phyloP scores from a whole-genome alignment of 2,329 filamentous ascomycete species.

The Colletotrichum caudatum region DNA sequence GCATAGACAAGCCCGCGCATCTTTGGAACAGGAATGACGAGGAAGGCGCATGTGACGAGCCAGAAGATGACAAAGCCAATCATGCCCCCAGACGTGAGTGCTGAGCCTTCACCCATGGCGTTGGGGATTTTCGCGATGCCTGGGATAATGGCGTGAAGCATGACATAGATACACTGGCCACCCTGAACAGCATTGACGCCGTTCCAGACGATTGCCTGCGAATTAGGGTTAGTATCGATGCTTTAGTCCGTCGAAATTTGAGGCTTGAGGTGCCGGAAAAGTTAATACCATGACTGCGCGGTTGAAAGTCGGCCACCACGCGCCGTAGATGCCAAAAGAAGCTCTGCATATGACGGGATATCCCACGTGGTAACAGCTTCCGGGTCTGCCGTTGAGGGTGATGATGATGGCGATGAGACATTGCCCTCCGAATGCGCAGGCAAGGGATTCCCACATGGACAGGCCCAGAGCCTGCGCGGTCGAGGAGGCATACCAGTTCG shows the following conservation, averaged over 20 bases:
- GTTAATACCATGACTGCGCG: constrained; percentile 55
- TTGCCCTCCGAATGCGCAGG: constrained; percentile 55
- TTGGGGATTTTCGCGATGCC: constrained; percentile 55
- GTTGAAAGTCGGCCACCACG: constrained; percentile 58
- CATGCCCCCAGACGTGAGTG: constrained; percentile 55
- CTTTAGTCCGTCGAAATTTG: too few species aligned
- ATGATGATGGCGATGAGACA: constrained; percentile 56
- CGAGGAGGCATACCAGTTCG: constrained; percentile 54
- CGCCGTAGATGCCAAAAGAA: constrained; percentile 58
- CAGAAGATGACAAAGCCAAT: constrained; percentile 57
- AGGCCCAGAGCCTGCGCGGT: constrained; percentile 57
- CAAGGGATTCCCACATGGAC: constrained; percentile 62
- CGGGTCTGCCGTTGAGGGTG: constrained; percentile 55
- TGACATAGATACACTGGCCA: constrained; percentile 49
- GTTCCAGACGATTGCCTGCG: constrained; percentile 58
- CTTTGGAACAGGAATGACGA: constrained; percentile 50
- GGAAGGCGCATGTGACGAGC: constrained; percentile 54
- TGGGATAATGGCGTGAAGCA: constrained; percentile 57
- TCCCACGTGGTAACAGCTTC: constrained; percentile 57
- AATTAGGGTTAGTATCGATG: too few species aligned
- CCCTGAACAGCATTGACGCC: constrained; percentile 56
- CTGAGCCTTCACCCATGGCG: constrained; percentile 54
- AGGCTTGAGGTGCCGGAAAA: too few species aligned
- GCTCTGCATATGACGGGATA: constrained; percentile 57
- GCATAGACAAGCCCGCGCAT: constrained; percentile 42